Evolutionary conservation across 257 asterid species (phyloP), one percentile per base, ranked within the genome.

Genomic region (Solanum appendiculatum): DNA sequence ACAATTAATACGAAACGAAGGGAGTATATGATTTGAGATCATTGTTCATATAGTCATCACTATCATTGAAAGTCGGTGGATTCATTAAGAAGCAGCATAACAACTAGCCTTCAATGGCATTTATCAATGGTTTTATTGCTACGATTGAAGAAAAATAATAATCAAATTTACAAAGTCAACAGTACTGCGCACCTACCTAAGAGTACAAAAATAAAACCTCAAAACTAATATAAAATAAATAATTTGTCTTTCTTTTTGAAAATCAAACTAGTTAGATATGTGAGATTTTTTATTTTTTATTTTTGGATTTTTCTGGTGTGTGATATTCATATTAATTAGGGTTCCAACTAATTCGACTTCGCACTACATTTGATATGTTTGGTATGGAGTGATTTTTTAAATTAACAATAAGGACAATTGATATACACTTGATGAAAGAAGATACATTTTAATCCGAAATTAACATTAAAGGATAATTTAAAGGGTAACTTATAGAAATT

Each of bases 71-170:
- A 90, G 93, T 92, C 85, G 93, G 90, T 90, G 91, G 88, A 89
- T 88, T 89, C 91, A 93, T 93, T 91, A 91, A 92, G 85, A 51
- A 86, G 86, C 51, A 86, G 89, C 85, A 51, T 56, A 85, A 73
- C 54, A 66, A 82, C 15, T 58, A 23, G 68, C 93, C 78, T 89
- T 72, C 86, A 72, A 69, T 82, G 34, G 82, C 87, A 82, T 86
- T 83, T 84, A 87, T 91, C 88, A 70, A 82, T 40, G 33, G 60
- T 33, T 72, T 87, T 51, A 88, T 82, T 87, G 85, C 87, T 44
- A 29, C 54, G 14, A 39, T 23, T 74, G 33, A 20, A 73, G 66
- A 58, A 58, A 58, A 36, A 10, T 9, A 21, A 34, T 34, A 23
- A 21, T 56, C 51, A 39, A 12, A 23, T 23, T 13, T 75, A 75